Percentiles rank a stretch among this genome's conserved stretches.
Conservation (phyloP, 2,329 filamentous ascomycete species). For the Proliferodiscus dingleyae region DNA sequence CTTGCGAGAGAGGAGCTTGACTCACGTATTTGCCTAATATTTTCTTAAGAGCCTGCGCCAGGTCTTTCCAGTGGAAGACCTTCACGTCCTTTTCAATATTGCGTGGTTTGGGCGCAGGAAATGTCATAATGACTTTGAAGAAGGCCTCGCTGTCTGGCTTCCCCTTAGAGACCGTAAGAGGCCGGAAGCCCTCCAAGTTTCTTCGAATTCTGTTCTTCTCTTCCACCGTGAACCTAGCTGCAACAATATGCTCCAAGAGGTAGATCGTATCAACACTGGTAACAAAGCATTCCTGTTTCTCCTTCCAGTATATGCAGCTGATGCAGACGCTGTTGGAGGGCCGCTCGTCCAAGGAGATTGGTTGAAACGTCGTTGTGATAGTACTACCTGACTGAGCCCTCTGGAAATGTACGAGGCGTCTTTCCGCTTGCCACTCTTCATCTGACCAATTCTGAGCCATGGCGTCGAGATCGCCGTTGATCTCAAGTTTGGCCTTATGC, state of each 20-base stretch:
- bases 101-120: conserved; percentile 87
- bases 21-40: conserved; percentile 88
- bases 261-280: conserved; percentile 97
- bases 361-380: conserved; percentile 73
- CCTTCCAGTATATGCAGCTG: conserved; percentile 96
- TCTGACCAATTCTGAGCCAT: conserved; percentile 82
- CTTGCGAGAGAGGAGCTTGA: conserved; percentile 1
- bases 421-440: conserved; percentile 73
- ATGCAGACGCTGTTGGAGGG: conserved; percentile 85
- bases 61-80: conserved; percentile 93
- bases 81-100: conserved; percentile 99
- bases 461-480: conserved; percentile 75
- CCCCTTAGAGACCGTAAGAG: conserved; percentile 86
- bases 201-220: conserved; percentile 97
- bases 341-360: conserved; percentile 74
- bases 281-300: conserved; percentile 85
- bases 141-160: conserved; percentile 93
- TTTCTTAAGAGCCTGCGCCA: conserved; percentile 85
- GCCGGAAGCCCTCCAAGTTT: conserved; percentile 91
- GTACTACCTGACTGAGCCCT: conserved; percentile 78
- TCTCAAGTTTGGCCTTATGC: conserved; percentile 76
- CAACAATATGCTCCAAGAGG: conserved; percentile 87
- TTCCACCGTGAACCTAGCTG: conserved; percentile 83
- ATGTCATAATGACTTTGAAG: conserved; percentile 98
- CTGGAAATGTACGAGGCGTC: conserved; percentile 84